Evolutionary conservation across 2,329 filamentous ascomycete species (phyloP).

Genomic region (Exophiala dermatitidis): DNA sequence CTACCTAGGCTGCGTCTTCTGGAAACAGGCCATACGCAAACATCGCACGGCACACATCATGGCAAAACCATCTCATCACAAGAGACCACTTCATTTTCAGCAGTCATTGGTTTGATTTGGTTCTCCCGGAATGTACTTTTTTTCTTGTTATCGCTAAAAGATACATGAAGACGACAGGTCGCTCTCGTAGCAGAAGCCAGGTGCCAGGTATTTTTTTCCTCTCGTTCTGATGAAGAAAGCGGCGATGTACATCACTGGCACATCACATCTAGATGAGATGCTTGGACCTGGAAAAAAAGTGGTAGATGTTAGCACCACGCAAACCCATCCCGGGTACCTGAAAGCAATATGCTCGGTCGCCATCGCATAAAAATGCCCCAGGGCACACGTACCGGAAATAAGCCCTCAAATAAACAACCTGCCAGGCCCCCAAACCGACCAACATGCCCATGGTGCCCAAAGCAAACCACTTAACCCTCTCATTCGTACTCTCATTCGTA

Average conservation of each 20-base stretch:
- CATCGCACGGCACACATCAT: too few species aligned
- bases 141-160: too few species aligned
- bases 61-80: too few species aligned
- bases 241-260: background rate
- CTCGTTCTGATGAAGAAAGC: too few species aligned
- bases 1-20: too few species aligned
- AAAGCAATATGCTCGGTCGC: background rate
- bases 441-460: conserved; percentile 88
- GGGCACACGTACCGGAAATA: conserved; percentile 69
- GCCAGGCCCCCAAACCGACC: conserved; percentile 84
- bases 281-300: conserved; percentile 49
- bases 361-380: conserved; percentile 7
- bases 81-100: too few species aligned
- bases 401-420: conserved; percentile 92
- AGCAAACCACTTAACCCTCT: conserved; percentile 97
- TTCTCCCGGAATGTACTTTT: too few species aligned
- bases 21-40: too few species aligned
- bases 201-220: too few species aligned
- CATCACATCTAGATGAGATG: conserved; percentile 52
- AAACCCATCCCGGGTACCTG: conserved; percentile 8
- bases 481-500: conserved; percentile 99
- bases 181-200: too few species aligned
- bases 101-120: too few species aligned
- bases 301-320: background rate
- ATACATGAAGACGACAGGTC: too few species aligned